Evolutionary conservation across 371 early-diverging fungal species (phyloP).

Genomic region (Mucor plumbeus): DNA sequence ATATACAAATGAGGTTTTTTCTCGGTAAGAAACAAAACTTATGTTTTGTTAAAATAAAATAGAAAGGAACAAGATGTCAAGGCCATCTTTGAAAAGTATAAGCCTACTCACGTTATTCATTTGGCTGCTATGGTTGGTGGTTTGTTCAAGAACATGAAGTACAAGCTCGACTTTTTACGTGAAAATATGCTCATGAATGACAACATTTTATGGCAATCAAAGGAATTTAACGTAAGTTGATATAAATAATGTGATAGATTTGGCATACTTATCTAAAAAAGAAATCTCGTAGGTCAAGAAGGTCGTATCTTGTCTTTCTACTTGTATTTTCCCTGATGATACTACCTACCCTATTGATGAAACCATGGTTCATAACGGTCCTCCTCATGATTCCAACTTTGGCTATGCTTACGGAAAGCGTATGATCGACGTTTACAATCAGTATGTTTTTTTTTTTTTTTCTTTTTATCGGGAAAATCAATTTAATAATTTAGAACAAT

Average conservation of each 20-base stretch:
- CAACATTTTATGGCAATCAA: conserved; percentile 72
- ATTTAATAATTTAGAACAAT: conserved; percentile 4
- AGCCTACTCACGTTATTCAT: conserved; percentile 85
- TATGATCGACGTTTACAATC: conserved; percentile 88
- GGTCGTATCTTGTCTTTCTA: conserved; percentile 87
- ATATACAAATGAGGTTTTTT: too few species aligned
- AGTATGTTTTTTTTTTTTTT: conserved; percentile 48
- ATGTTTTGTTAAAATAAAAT: not conserved
- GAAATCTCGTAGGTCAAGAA: conserved; percentile 66
- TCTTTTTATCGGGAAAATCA: not conserved
- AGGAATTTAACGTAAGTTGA: conserved; percentile 64
- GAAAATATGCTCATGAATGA: conserved; percentile 87
- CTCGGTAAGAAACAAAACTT: not conserved
- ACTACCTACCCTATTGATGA: conserved; percentile 89
- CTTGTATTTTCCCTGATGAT: conserved; percentile 90
- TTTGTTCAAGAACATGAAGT: conserved; percentile 86
- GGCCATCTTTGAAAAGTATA: conserved; percentile 77
- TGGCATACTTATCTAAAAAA: not conserved
- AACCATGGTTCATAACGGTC: conserved; percentile 88
- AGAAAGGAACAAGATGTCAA: conserved; percentile 70
- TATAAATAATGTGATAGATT: not conserved
- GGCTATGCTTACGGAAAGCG: conserved; percentile 91
- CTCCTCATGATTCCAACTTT: conserved; percentile 87
- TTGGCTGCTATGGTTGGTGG: conserved; percentile 90
- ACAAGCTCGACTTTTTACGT: conserved; percentile 79